Percentiles rank a stretch among this genome's conserved stretches.
Conservation (phyloP, 2,329 filamentous ascomycete species). For the Bisporella sp. region DNA sequence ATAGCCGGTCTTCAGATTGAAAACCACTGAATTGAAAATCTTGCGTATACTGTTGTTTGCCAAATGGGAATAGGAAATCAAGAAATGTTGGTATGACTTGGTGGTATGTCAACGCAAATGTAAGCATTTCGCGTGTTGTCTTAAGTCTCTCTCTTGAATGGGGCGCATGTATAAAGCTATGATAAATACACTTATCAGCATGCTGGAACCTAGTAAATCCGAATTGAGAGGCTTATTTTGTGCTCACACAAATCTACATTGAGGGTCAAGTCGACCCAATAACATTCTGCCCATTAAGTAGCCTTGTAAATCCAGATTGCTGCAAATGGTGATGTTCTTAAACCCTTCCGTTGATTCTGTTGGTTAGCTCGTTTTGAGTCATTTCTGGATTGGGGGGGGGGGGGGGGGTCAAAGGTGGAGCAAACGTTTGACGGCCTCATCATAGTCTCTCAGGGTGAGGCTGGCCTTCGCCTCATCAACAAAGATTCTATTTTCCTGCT, state of each 20-base stretch:
- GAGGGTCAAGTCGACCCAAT: conserved; percentile 11
- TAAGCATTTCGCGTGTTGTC: conserved; percentile 14
- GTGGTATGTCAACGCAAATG: conserved; percentile 21
- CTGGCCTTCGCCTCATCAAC: conserved; percentile 1
- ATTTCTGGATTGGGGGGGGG: background rate
- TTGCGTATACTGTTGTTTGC: conserved; percentile 21
- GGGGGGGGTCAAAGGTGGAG: background rate
- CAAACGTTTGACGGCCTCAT: conserved; percentile 8
- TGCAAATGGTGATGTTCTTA: conserved; percentile 1
- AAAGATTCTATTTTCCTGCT: conserved; percentile 5
- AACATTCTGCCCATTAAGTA: background rate
- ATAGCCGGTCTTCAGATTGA: conserved; percentile 22
- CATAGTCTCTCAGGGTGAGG: conserved; percentile 11
- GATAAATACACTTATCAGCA: background rate
- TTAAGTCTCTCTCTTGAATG: conserved; percentile 15
- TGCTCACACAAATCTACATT: conserved; percentile 19
- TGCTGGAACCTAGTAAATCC: background rate
- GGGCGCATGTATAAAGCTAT: conserved; percentile 17
- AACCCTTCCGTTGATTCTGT: conserved; percentile 7
- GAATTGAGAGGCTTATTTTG: background rate
- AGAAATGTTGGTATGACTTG: conserved; percentile 30
- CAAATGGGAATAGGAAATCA: conserved; percentile 33
- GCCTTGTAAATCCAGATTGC: conserved; percentile 4
- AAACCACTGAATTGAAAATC: conserved; percentile 34
- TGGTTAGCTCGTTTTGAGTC: background rate